A percentile compares a stretch with the other conserved stretches of the same genome.
phyloP scores from a whole-genome alignment of 2,329 filamentous ascomycete genomes.

The Colletotrichum siamense region DNA sequence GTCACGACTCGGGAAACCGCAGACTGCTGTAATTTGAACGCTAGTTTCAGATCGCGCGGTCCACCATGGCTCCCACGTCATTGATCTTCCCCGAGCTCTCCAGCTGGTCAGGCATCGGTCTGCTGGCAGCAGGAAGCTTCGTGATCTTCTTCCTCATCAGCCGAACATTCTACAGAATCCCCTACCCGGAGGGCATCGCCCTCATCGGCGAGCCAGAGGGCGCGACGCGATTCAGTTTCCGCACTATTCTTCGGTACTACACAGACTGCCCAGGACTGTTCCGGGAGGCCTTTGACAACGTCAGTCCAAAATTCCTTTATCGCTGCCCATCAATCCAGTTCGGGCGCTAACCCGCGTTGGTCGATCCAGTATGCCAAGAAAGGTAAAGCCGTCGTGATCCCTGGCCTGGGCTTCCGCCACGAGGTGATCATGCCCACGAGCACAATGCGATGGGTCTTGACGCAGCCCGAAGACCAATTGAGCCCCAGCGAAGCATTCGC shows the following conservation, averaged over 20 bases:
- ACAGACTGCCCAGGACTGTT: constrained; percentile 34
- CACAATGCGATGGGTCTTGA: constrained; percentile 42
- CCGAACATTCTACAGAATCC: constrained; percentile 19
- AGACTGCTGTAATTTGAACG: no score
- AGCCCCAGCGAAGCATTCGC: constrained; percentile 38
- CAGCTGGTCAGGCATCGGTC: not conserved
- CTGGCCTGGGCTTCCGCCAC: constrained; percentile 41
- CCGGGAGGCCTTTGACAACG: constrained; percentile 34
- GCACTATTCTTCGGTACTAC: constrained; percentile 32
- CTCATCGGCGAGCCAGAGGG: constrained; percentile 29
- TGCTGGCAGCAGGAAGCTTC: not conserved
- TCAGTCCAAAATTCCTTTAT: not conserved
- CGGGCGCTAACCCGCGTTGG: not conserved
- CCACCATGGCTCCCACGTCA: not conserved
- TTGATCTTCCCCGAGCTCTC: not conserved
- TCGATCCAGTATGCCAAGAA: constrained; percentile 44
- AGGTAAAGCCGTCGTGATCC: constrained; percentile 45
- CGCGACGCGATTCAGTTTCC: constrained; percentile 30
- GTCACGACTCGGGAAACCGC: not conserved
- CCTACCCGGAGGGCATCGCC: constrained; percentile 30
- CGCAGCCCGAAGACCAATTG: constrained; percentile 43
- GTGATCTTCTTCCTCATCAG: constrained; percentile 25
- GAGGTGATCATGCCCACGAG: constrained; percentile 48
- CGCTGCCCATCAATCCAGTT: not conserved
- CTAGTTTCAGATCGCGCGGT: not conserved